A percentile compares a stretch with the other conserved stretches of the same genome.
phyloP scores from a whole-genome alignment of 2,329 filamentous ascomycete species.

The Ustilaginoidea virens region DNA sequence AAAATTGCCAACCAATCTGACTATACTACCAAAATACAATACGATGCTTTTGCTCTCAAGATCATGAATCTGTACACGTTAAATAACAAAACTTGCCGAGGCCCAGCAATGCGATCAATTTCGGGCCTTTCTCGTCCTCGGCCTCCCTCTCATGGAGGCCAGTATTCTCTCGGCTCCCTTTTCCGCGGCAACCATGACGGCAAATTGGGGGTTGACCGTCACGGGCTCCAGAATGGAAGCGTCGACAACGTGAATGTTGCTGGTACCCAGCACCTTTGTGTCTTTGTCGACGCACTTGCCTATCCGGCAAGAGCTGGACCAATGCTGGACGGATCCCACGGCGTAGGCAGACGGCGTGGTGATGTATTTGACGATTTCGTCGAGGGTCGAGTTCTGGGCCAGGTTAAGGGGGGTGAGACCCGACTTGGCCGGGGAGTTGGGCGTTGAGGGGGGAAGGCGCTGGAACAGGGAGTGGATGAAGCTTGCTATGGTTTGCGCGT shows the following conservation, averaged over 20 bases:
- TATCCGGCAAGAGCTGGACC: constrained; percentile 35
- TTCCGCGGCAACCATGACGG: constrained; percentile 37
- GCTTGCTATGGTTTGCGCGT: constrained; percentile 29
- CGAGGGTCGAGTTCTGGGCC: constrained; percentile 25
- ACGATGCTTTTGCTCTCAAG: too few species aligned
- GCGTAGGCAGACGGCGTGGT: constrained; percentile 31
- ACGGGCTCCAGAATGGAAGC: constrained; percentile 32
- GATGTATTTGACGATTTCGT: constrained; percentile 33
- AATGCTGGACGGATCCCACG: constrained; percentile 34
- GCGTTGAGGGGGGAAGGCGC: constrained; percentile 15
- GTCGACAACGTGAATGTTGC: constrained; percentile 36
- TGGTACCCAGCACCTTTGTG: constrained; percentile 29
- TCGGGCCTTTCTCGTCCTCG: too few species aligned
- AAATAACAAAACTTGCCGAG: too few species aligned
- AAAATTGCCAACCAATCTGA: too few species aligned
- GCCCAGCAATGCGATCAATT: too few species aligned
- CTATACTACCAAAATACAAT: too few species aligned
- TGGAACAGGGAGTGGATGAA: constrained; percentile 36
- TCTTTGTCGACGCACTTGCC: constrained; percentile 31
- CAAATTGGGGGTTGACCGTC: constrained; percentile 38
- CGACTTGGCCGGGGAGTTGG: constrained; percentile 12
- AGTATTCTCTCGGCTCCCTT: constrained; percentile 31
- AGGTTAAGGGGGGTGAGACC: constrained; percentile 33
- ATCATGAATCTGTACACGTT: too few species aligned
- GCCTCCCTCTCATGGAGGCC: too few species aligned